These are phyloP conservation scores for Nicotiana undulata DNA, from an alignment of 257 asterid species.

Conservation along the genomic window DNA sequence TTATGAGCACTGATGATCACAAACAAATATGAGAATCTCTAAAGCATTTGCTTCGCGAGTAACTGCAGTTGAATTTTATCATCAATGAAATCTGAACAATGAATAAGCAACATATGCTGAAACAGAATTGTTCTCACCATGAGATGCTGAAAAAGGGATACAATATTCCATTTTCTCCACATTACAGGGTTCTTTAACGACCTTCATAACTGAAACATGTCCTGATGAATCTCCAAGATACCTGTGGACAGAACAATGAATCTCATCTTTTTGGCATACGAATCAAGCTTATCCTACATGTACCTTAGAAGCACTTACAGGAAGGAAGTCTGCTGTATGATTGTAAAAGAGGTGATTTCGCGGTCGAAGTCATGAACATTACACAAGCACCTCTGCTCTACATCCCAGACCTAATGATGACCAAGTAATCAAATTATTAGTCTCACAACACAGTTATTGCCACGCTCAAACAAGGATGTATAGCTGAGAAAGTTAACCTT, in stretches of 20 bases:
- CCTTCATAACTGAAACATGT: conserved; percentile 55
- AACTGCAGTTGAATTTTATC: not conserved
- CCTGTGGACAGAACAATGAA: conserved; percentile 35
- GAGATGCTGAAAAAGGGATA: conserved; percentile 66
- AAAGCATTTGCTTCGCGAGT: not conserved
- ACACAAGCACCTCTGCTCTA: conserved; percentile 50
- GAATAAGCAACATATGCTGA: not conserved
- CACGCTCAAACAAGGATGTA: not conserved
- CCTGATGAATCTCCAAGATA: conserved; percentile 75
- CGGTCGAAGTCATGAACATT: conserved; percentile 42
- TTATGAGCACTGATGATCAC: not conserved
- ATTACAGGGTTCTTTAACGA: conserved; percentile 32
- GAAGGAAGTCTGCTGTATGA: conserved; percentile 56
- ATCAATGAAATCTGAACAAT: not conserved
- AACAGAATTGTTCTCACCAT: conserved; percentile 36
- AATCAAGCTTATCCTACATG: not conserved
- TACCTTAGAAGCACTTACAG: conserved; percentile 36
- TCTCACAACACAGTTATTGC: not conserved
- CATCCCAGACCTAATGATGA: conserved; percentile 74
- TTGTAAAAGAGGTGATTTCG: conserved; percentile 56
- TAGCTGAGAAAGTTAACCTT: not conserved
- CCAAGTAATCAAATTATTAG: conserved; percentile 6
- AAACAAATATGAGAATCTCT: not conserved
- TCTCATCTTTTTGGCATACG: not conserved
- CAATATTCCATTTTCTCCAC: conserved; percentile 66